Evolutionary conservation across 768 basidiomycete species (phyloP).

Genomic region (Calocybe indica): DNA sequence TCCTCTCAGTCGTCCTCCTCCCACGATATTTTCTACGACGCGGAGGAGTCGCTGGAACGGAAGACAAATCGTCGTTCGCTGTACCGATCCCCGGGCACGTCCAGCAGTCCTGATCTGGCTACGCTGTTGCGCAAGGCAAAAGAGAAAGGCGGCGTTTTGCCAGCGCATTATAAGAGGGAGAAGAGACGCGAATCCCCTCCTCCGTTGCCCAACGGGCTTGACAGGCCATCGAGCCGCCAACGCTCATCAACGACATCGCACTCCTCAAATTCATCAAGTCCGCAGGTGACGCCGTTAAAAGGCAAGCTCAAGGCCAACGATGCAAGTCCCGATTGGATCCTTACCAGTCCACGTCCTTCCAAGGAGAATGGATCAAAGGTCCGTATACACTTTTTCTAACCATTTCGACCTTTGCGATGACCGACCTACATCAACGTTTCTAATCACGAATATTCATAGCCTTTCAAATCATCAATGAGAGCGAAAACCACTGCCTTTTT

Average conservation of each 20-base stretch:
- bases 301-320: slow-evolving; percentile 21
- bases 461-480: slow-evolving; percentile 58
- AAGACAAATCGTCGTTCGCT: slow-evolving; percentile 78
- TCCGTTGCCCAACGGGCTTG: slow-evolving; percentile 32
- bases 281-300: slow-evolving; percentile 26
- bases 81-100: slow-evolving; percentile 84
- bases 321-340: slow-evolving; percentile 38
- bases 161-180: slow-evolving; percentile 24
- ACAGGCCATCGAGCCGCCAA: slow-evolving; percentile 26
- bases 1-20: slow-evolving; percentile 49
- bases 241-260: slow-evolving; percentile 36
- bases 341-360: slow-evolving; percentile 37
- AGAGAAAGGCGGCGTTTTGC: slow-evolving; percentile 48
- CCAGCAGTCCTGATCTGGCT: slow-evolving; percentile 88
- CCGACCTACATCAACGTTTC: neutral
- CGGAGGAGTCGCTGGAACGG: slow-evolving; percentile 57
- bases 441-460: slow-evolving; percentile 22
- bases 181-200: slow-evolving; percentile 34
- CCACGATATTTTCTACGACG: slow-evolving; percentile 57
- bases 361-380: slow-evolving; percentile 51
- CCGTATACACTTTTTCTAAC: slow-evolving; percentile 11
- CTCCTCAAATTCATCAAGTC: slow-evolving; percentile 17
- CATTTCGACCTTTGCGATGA: neutral
- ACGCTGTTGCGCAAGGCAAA: slow-evolving; percentile 82
- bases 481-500: slow-evolving; percentile 78